Conservation (phyloP, 352 stramenopile genomes). For the Pythium aphanidermatum region DNA sequence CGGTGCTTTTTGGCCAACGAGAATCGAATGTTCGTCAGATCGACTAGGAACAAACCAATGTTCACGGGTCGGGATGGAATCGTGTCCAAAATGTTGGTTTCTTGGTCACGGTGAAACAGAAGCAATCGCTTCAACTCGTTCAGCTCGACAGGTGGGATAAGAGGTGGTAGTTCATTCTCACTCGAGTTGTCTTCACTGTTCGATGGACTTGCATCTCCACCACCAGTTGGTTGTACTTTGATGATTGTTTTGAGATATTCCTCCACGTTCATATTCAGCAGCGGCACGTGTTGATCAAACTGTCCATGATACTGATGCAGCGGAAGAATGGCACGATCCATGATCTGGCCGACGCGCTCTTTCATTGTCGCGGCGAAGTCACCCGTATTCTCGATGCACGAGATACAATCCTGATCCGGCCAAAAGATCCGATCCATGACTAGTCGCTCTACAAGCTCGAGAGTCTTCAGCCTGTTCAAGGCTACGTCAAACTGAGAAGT, state of each 20-base stretch:
- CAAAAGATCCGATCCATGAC: constrained; percentile 96
- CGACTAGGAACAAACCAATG: constrained; percentile 70
- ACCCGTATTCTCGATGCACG: constrained; percentile 62
- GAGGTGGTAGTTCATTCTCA: constrained; percentile 34
- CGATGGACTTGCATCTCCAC: constrained; percentile 17
- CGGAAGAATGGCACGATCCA: constrained; percentile 40
- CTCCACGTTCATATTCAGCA: constrained; percentile 90
- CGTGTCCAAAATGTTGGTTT: constrained; percentile 58
- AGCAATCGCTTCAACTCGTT: constrained; percentile 68
- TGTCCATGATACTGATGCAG: constrained; percentile 75
- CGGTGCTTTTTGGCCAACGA: constrained; percentile 71
- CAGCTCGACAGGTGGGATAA: constrained; percentile 60
- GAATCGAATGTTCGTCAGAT: constrained; percentile 75
- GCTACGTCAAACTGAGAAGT: constrained; percentile 76
- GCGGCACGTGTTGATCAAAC: constrained; percentile 79
- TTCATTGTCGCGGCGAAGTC: constrained; percentile 54
- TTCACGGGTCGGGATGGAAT: constrained; percentile 65
- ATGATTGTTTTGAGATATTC: constrained; percentile 72
- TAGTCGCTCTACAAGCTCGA: constrained; percentile 88
- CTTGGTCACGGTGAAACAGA: constrained; percentile 53
- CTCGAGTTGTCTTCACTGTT: constrained; percentile 25
- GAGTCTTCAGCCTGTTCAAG: constrained; percentile 72
- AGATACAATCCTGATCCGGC: constrained; percentile 89
- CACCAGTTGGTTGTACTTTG: constrained; percentile 26
- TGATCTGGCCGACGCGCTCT: constrained; percentile 35